Evolutionary conservation across 1,139 yeast species (phyloP).

Genomic region (Yamadazyma aaseri): DNA sequence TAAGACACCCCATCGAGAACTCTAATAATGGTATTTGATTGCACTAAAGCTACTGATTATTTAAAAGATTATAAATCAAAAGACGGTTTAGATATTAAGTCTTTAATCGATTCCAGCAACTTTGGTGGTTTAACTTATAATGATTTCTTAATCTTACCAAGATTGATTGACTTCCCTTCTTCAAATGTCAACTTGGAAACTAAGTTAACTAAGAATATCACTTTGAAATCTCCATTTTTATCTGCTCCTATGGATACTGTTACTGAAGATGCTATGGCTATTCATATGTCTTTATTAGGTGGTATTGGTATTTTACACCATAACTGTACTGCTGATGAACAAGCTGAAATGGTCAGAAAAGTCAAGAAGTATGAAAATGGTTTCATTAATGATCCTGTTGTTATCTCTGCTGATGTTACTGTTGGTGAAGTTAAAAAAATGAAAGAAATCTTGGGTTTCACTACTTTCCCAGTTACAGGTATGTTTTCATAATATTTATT

Average conservation of each 20-base stretch:
- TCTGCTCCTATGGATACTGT: constrained; percentile 99
- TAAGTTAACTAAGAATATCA: constrained; percentile 84
- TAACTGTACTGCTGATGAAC: constrained; percentile 94
- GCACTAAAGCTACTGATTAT: constrained; percentile 65
- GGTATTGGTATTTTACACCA: constrained; percentile 99
- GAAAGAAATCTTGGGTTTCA: constrained; percentile 79
- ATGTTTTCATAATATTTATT: constrained; percentile 46
- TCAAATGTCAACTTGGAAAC: constrained; percentile 75
- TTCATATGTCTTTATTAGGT: constrained; percentile 96
- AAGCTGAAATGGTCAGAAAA: constrained; percentile 96
- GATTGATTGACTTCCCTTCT: constrained; percentile 88
- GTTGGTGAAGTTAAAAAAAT: constrained; percentile 78
- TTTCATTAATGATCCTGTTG: constrained; percentile 92
- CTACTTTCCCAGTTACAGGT: constrained; percentile 99
- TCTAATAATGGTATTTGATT: constrained; percentile 42
- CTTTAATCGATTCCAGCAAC: constrained; percentile 83
- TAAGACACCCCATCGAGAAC: constrained; percentile 3
- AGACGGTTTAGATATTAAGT: constrained; percentile 84
- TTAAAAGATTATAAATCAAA: constrained; percentile 63
- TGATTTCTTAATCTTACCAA: constrained; percentile 93
- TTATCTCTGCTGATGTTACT: constrained; percentile 69
- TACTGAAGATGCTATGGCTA: constrained; percentile 96
- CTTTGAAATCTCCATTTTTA: constrained; percentile 90
- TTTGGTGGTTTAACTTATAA: constrained; percentile 98
- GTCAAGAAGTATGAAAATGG: constrained; percentile 98